A percentile compares a stretch with the other conserved stretches of the same genome.
Evolutionary conservation across 768 basidiomycete genomes (phyloP).

Genomic region (Sistotremastrum suecicum): DNA sequence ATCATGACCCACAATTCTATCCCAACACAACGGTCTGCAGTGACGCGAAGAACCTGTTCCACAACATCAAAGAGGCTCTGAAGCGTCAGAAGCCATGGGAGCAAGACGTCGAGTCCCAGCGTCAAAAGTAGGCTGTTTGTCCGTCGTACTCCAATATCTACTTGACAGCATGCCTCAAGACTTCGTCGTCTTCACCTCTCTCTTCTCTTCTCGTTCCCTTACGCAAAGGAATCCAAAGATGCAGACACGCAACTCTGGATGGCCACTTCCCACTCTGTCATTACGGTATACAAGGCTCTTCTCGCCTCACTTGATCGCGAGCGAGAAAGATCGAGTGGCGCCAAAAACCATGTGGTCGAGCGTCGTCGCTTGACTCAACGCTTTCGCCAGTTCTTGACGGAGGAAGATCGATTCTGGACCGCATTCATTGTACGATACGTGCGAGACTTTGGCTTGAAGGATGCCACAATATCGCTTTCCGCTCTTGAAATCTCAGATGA

Average conservation of each 20-base stretch:
- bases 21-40: constrained; percentile 21
- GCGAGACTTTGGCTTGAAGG: constrained; percentile 53
- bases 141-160: constrained; percentile 8
- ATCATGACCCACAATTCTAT: too few species aligned
- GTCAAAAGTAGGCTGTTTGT: constrained; percentile 56
- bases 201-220: constrained; percentile 54
- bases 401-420: constrained; percentile 88
- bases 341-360: constrained; percentile 32
- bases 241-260: constrained; percentile 82
- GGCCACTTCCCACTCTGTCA: constrained; percentile 81
- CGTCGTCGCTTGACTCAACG: constrained; percentile 75
- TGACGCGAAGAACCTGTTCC: constrained; percentile 66
- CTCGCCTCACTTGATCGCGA: constrained; percentile 50
- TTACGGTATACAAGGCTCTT: constrained; percentile 66
- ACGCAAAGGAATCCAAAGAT: constrained; percentile 61
- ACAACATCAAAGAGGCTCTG: constrained; percentile 60
- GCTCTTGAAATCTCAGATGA: constrained; percentile 37
- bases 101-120: constrained; percentile 71
- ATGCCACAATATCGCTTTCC: constrained; percentile 43
- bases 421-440: constrained; percentile 64
- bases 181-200: constrained; percentile 57
- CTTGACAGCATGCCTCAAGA: constrained; percentile 21
- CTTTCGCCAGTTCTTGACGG: constrained; percentile 79
- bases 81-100: constrained; percentile 69
- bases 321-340: constrained; percentile 14